Percentiles rank a stretch among this genome's conserved stretches.
Evolutionary conservation across 768 basidiomycete species (phyloP).

Genomic region (Naganishia friedmannii): DNA sequence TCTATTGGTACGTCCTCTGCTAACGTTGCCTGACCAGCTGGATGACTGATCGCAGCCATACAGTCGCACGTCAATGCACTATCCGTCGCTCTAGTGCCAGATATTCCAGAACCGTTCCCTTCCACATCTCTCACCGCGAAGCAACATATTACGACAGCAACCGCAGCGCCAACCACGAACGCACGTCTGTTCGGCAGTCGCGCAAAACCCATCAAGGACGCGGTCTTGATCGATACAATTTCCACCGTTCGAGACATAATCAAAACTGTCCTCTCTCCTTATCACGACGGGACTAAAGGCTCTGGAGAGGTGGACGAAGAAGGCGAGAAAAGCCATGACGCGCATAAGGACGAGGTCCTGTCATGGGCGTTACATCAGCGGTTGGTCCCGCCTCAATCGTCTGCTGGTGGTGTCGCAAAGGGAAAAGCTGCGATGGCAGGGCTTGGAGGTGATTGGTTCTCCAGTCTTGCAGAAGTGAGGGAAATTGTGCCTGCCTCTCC

Average conservation of each 20-base stretch:
- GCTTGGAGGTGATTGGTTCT: slow-evolving; percentile 23
- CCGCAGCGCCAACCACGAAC: not conserved
- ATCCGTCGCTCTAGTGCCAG: not conserved
- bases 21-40: not conserved
- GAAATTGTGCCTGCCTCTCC: not conserved
- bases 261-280: not conserved
- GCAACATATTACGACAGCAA: not conserved
- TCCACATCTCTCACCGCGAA: not conserved
- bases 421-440: not conserved
- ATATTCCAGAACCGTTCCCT: not conserved
- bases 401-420: not conserved
- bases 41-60: not conserved
- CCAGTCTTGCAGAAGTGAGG: slow-evolving; percentile 5
- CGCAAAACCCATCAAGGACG: slow-evolving; percentile 19
- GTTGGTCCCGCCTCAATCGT: not conserved
- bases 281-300: not conserved
- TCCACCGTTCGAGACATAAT: not conserved
- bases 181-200: slow-evolving; percentile 5
- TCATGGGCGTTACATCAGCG: slow-evolving; percentile 33
- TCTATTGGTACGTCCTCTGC: not conserved
- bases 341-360: not conserved
- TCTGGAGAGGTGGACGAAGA: not conserved
- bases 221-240: not conserved
- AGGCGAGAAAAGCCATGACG: not conserved
- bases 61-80: slow-evolving; percentile 7